Conservation (phyloP, 164 flowering plant genomes). For the Protea cynaroides region DNA sequence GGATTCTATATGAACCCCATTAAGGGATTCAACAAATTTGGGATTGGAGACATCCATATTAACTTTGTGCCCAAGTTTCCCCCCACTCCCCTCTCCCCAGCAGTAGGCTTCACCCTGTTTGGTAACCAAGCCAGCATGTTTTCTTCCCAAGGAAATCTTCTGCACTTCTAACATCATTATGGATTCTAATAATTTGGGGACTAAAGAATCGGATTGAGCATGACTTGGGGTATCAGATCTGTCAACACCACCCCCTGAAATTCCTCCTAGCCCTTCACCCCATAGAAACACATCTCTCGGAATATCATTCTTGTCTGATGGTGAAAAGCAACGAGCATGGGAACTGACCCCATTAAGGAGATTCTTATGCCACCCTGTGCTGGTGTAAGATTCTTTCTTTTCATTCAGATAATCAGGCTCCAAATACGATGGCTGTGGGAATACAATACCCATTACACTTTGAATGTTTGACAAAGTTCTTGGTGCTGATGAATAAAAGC, state of each 20-base stretch:
- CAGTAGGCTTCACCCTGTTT: slow-evolving; percentile 62
- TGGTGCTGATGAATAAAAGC: slow-evolving; percentile 36
- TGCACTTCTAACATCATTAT: slow-evolving; percentile 39
- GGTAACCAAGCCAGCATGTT: slow-evolving; percentile 64
- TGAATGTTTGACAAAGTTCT: slow-evolving; percentile 22
- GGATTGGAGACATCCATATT: slow-evolving; percentile 43
- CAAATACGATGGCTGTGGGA: slow-evolving; percentile 17
- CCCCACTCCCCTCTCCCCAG: slow-evolving; percentile 63
- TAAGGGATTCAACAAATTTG: slow-evolving; percentile 47
- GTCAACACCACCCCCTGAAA: slow-evolving; percentile 28
- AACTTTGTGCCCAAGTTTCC: slow-evolving; percentile 57
- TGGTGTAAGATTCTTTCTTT: slow-evolving; percentile 10
- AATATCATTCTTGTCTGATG: slow-evolving; percentile 18
- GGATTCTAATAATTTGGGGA: slow-evolving; percentile 57
- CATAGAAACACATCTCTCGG: slow-evolving; percentile 57
- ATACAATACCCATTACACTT: slow-evolving; percentile 9
- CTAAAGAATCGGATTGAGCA: slow-evolving; percentile 32
- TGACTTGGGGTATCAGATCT: slow-evolving; percentile 8
- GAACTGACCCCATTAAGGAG: slow-evolving; percentile 14
- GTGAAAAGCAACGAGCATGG: slow-evolving; percentile 15
- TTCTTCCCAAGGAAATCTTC: slow-evolving; percentile 44
- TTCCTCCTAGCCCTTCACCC: slow-evolving; percentile 56
- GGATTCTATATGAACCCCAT: slow-evolving; percentile 27
- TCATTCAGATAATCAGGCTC: slow-evolving; percentile 24
- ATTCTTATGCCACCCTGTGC: slow-evolving; percentile 14